A percentile compares a stretch with the other conserved stretches of the same genome.
Evolutionary conservation across 345 rosid species (phyloP).

Genomic region (Laguncularia racemosa): DNA sequence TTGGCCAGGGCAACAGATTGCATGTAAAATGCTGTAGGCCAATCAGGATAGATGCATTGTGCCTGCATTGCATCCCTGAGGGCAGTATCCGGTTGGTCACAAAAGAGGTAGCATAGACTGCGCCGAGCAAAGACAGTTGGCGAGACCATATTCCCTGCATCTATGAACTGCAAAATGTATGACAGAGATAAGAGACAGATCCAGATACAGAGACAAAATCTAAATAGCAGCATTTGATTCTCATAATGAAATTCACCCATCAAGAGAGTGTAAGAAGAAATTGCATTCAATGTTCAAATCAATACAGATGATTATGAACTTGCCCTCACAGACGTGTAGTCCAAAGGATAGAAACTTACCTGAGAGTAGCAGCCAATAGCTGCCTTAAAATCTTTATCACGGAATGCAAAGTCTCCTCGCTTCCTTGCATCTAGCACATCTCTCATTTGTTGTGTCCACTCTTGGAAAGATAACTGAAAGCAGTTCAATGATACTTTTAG

Average conservation of each 20-base stretch:
- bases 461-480: slow-evolving; percentile 86
- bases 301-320: neutral
- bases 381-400: slow-evolving; percentile 89
- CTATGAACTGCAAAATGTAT: slow-evolving; percentile 54
- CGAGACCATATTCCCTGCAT: slow-evolving; percentile 79
- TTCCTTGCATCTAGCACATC: slow-evolving; percentile 91
- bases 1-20: slow-evolving; percentile 96
- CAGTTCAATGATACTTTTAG: slow-evolving; percentile 10
- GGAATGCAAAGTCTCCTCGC: slow-evolving; percentile 89
- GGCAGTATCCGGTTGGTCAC: slow-evolving; percentile 86
- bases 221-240: too few species aligned
- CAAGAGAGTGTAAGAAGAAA: too few species aligned
- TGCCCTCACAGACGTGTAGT: neutral
- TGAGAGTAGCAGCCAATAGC: slow-evolving; percentile 92
- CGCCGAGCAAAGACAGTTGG: slow-evolving; percentile 91
- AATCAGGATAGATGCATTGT: slow-evolving; percentile 69
- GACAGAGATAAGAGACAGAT: neutral
- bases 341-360: slow-evolving; percentile 30
- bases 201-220: neutral
- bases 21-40: slow-evolving; percentile 97
- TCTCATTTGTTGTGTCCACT: slow-evolving; percentile 98
- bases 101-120: slow-evolving; percentile 79
- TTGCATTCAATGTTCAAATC: neutral
- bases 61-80: slow-evolving; percentile 98
- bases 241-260: too few species aligned